Evolutionary conservation across 1,139 yeast genomes (phyloP), one percentile per base, ranked within the genome.

Genomic region (Blastobotrys proliferans): DNA sequence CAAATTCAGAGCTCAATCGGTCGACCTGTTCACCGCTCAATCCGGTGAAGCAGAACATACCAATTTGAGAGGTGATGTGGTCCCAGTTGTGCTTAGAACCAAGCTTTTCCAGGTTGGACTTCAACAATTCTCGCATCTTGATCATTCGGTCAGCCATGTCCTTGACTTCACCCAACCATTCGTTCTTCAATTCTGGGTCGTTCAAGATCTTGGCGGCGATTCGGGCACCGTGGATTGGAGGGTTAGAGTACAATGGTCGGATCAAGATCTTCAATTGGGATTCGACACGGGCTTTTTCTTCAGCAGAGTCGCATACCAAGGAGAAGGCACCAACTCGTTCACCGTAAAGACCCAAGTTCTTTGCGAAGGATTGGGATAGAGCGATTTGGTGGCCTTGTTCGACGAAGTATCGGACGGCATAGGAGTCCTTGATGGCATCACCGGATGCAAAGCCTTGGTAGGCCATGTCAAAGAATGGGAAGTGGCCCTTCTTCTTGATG

Each of bases 391-490:
- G 62, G 43, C 68, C 70, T 52, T 73, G 70, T 55, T 80, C 74
- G 44, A 86, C 78, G 54, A 95, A 95, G 60, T 77, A 72, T 59
- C 96, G 79, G 40, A 92, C 81, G 13, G 97, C 90, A 69, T 76
- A 86, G 14, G 95, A 94, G 60, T 92, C 98, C 53, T 76, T 72
- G 50, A 76, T 83, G 55, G 86, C 74, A 60, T 84, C 81, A 48
- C 98, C 98, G 33, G 94, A 78, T 24, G 97, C 95, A 61, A 92
- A 92, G 10, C 98, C 97, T 71, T 90, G 97, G 74, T 92, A 92
- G 19, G 98, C 97, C 72, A 86, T 82, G 69, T 92, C 98, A 58
- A 92, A 86, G 62, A 90, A 69, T 41, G 94, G 94, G 64, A 86
- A 77, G 62, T 87, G 90, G 45, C 75, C 72, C 60, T 79, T 76